These are phyloP conservation scores for Corniculantispora saksenae DNA, from an alignment of 2,329 filamentous ascomycete species.

Conservation along the genomic window DNA sequence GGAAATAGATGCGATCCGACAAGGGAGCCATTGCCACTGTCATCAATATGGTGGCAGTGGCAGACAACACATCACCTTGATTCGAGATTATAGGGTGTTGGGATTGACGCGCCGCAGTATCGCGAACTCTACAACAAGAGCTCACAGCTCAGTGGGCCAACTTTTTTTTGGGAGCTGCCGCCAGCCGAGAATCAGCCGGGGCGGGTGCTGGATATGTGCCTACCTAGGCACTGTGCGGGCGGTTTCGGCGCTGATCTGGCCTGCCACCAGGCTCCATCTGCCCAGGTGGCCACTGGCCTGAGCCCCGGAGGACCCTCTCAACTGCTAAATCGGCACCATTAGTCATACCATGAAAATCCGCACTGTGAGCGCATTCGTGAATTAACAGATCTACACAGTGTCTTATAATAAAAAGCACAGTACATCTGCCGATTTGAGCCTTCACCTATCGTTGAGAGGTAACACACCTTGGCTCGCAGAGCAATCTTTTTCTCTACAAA, in stretches of 20 bases:
- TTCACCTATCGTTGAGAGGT: not conserved
- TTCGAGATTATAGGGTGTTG: slow-evolving; percentile 24
- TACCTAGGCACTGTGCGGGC: not conserved
- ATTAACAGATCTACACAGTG: not conserved
- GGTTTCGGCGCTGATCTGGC: slow-evolving; percentile 11
- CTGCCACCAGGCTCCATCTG: not conserved
- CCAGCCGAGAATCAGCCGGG: slow-evolving; percentile 19
- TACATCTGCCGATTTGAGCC: not conserved
- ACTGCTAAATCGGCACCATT: slow-evolving; percentile 3
- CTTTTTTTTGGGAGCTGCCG: slow-evolving; percentile 16
- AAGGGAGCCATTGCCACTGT: slow-evolving; percentile 68
- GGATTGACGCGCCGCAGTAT: slow-evolving; percentile 34
- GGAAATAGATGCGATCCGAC: slow-evolving; percentile 73
- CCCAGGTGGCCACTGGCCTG: not conserved
- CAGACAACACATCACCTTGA: slow-evolving; percentile 41
- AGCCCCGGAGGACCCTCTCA: not conserved
- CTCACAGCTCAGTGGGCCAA: slow-evolving; percentile 13
- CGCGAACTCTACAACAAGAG: slow-evolving; percentile 12
- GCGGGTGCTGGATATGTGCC: not conserved
- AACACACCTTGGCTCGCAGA: not conserved
- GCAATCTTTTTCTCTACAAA: slow-evolving; percentile 2
- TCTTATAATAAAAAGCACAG: not conserved
- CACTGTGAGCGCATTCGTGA: not conserved
- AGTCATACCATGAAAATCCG: slow-evolving; percentile 5
- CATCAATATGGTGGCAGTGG: slow-evolving; percentile 47